Conservation (phyloP, 1,139 yeast species). For the Hansenula anomala region DNA sequence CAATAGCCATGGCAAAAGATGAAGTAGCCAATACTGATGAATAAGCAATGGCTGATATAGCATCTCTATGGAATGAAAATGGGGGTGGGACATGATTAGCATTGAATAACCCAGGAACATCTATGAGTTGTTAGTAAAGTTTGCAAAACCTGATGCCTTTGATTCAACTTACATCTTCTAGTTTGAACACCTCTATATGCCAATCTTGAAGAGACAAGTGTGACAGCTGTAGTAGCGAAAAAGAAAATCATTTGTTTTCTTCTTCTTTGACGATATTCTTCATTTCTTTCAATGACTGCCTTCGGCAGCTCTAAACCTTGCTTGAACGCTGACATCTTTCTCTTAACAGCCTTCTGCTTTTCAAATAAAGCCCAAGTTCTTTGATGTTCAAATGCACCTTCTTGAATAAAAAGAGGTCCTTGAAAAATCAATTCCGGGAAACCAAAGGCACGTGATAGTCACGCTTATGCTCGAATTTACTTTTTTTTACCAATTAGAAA, state of each 20-base stretch:
- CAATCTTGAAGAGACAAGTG: constrained; percentile 67
- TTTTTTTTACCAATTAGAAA: not conserved
- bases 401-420: no score
- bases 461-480: not conserved
- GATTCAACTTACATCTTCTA: constrained; percentile 50
- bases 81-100: constrained; percentile 86
- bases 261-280: constrained; percentile 39
- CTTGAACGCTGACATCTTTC: not conserved
- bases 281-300: constrained; percentile 9
- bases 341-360: no score
- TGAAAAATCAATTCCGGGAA: no score
- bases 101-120: constrained; percentile 72
- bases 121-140: constrained; percentile 20
- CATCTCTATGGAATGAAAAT: constrained; percentile 77
- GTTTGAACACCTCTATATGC: constrained; percentile 72
- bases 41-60: constrained; percentile 79
- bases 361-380: not conserved
- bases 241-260: constrained; percentile 70
- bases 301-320: constrained; percentile 9
- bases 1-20: constrained; percentile 64
- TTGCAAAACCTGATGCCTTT: not conserved
- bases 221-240: constrained; percentile 65
- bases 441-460: not conserved
- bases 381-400: not conserved
- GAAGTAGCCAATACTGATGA: constrained; percentile 75